Evolutionary conservation across 1,284 basidiomycete species (phyloP).

Genomic region (Trametes versicolor): DNA sequence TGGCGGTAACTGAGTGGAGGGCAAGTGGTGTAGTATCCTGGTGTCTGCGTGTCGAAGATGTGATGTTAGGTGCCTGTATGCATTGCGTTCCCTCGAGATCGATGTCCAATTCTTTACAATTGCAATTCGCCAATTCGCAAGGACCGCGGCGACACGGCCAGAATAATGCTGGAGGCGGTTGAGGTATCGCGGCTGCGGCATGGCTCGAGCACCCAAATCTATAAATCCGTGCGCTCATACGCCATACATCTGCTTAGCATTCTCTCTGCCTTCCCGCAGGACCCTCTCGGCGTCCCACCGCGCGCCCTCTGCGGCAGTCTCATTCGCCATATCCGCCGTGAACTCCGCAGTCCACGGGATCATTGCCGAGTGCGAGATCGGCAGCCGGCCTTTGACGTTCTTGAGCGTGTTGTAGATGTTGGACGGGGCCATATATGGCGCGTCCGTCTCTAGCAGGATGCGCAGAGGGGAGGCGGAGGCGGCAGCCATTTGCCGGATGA

Average conservation of each 20-base stretch:
- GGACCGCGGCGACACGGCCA: too few relatives aligned
- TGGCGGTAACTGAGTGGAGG: constrained; percentile 21
- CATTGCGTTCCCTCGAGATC: background rate
- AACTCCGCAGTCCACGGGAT: constrained; percentile 86
- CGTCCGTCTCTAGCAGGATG: constrained; percentile 84
- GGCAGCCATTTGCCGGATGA: constrained; percentile 62
- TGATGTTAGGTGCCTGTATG: background rate
- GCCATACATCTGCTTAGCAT: constrained; percentile 71
- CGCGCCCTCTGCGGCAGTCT: constrained; percentile 33
- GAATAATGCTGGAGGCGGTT: too few relatives aligned
- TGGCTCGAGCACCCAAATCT: background rate
- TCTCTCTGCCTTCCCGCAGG: constrained; percentile 70
- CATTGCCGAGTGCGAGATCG: constrained; percentile 81
- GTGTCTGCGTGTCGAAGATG: background rate
- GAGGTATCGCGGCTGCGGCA: too few relatives aligned
- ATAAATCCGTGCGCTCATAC: constrained; percentile 46
- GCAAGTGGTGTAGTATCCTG: background rate
- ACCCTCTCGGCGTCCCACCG: constrained; percentile 65
- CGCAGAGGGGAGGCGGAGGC: constrained; percentile 51
- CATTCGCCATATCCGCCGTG: constrained; percentile 62
- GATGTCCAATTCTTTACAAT: too few relatives aligned
- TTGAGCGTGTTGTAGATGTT: constrained; percentile 71
- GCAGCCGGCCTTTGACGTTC: constrained; percentile 65
- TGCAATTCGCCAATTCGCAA: too few relatives aligned
- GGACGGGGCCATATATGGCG: constrained; percentile 83